Base-by-base conservation (phyloP, 2,329 filamentous ascomycete species). In the Colletotrichum tropicicola region DNA sequence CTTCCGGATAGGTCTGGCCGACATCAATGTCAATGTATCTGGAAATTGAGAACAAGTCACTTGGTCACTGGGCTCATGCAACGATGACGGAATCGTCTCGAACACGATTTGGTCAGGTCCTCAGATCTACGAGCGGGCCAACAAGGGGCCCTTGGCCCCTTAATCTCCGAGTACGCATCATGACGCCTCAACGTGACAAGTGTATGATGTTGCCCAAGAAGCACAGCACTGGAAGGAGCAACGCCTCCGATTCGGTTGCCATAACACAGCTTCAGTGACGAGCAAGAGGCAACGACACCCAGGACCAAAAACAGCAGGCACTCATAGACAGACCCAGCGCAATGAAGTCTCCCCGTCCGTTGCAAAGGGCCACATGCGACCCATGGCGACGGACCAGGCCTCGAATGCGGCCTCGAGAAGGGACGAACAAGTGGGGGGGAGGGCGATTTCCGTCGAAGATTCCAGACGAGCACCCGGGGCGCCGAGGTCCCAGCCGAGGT, bases 351-450 rank as follows among this genome's bases (percentile, higher is more conserved):
- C 39, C 15, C 39, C 6, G n/a, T 43, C n/a, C n/a, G 9, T 10
- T 9, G 15, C 37, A 43, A n/a, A 19, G 8, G 10, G 6, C 7
- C n/a, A 9, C n/a, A n/a, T 21, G 39, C 39, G 39, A 17, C n/a
- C 39, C 43, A 25, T 19, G 3, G 8, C 43, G 12, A 6, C 21
- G 9, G 17, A 21, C 43, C 17, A 23, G 13, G 44, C 23, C 48
- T 37, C 48, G 12, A 32, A 12, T n/a, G 17, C 19, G 28, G 28
- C 28, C 17, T 23, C 19, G 30, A 19, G 8, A 57, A 44, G 35
- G 32, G 52, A 62, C 19, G 59, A 62, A 57, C 44, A n/a, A 17
- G 48, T 53, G 48, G 57, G 48, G 57, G 21, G 23, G 4, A 7
- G 9, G 10, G 13, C 10, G 4, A 27, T 21, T 17, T 8, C 41